Conservation (phyloP, 768 basidiomycete species). For the Phanerochaete sordida region DNA sequence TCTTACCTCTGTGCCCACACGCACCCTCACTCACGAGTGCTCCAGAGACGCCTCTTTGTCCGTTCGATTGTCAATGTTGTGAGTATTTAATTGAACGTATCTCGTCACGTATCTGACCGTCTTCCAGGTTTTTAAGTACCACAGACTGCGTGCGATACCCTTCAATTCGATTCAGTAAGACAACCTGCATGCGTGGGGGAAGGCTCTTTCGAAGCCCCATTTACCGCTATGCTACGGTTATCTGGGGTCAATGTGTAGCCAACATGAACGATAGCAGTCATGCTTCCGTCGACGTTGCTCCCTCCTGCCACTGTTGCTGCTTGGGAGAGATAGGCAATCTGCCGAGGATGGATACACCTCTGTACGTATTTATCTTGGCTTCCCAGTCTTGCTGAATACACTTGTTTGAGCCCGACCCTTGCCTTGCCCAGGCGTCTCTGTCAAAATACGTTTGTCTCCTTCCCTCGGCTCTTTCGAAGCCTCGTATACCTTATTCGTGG, state of each 20-base stretch:
- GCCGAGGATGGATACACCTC: not conserved
- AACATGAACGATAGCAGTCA: constrained; percentile 31
- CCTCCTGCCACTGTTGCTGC: not conserved
- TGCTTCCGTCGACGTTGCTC: constrained; percentile 2
- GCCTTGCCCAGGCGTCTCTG: not conserved
- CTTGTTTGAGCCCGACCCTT: not conserved
- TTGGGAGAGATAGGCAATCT: not conserved
- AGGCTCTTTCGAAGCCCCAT: constrained; percentile 57
- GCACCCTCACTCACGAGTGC: not conserved
- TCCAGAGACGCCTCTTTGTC: constrained; percentile 78
- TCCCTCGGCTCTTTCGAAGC: constrained; percentile 29
- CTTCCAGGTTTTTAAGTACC: not conserved
- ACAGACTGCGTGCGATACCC: not conserved
- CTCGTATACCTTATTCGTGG: constrained; percentile 21
- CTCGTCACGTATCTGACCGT: not conserved
- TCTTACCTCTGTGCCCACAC: not conserved
- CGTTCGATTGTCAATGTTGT: constrained; percentile 91
- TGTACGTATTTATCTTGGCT: not conserved
- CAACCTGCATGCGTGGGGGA: not conserved
- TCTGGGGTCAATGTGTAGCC: constrained; percentile 61
- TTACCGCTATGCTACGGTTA: constrained; percentile 34
- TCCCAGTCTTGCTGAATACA: not conserved
- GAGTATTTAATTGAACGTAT: constrained; percentile 26
- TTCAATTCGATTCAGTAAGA: not conserved
- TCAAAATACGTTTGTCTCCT: not conserved